phyloP scores from a whole-genome alignment of 192 early-diverging fungal species.

The Coemansia sp. region DNA sequence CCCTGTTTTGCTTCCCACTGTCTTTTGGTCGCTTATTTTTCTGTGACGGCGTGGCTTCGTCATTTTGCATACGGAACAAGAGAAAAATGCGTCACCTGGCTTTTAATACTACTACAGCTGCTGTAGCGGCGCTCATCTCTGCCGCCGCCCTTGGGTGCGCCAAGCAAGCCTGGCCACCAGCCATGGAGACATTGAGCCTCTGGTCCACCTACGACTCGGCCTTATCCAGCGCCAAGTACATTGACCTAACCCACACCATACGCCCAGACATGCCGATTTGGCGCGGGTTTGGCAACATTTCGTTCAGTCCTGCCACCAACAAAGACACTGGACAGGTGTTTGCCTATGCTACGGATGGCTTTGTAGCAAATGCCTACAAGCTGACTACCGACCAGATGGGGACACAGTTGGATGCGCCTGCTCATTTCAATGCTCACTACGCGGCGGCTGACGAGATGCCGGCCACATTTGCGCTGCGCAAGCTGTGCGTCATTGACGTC shows the following conservation, averaged over 20 bases:
- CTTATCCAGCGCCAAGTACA: slow-evolving; percentile 37
- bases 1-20: neutral
- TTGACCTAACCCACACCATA: slow-evolving; percentile 57
- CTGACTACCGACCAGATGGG: slow-evolving; percentile 57
- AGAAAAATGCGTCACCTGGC: neutral
- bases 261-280: slow-evolving; percentile 54
- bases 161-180: neutral
- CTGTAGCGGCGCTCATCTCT: neutral
- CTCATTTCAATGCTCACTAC: slow-evolving; percentile 50
- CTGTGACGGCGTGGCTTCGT: neutral
- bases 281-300: slow-evolving; percentile 56
- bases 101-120: neutral
- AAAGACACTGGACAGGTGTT: slow-evolving; percentile 44
- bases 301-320: slow-evolving; percentile 41
- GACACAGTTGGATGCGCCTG: slow-evolving; percentile 56
- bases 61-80: neutral
- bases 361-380: slow-evolving; percentile 52
- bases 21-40: neutral
- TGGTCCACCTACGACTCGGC: slow-evolving; percentile 32
- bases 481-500: slow-evolving; percentile 55
- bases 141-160: neutral
- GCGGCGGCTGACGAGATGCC: slow-evolving; percentile 54
- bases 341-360: slow-evolving; percentile 39
- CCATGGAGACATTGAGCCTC: slow-evolving; percentile 1
- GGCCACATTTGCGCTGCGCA: slow-evolving; percentile 51